phyloP scores from a whole-genome alignment of 2,329 filamentous ascomycete species.

The Cladosporium cucumerinum region DNA sequence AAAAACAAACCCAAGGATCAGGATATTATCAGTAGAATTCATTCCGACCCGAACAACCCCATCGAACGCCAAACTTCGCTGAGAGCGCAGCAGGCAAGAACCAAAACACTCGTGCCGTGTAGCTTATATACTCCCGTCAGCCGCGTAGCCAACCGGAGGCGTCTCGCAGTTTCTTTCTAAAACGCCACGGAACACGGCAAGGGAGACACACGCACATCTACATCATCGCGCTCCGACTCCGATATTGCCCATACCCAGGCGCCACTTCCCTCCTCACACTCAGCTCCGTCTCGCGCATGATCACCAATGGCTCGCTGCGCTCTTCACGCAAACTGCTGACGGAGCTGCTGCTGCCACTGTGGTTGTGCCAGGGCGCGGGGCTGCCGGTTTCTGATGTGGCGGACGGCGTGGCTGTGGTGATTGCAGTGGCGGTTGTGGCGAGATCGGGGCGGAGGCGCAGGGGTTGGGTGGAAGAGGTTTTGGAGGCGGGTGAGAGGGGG shows the following conservation, averaged over 20 bases:
- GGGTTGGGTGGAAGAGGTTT: background rate
- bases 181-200: background rate
- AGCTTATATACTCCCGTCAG: background rate
- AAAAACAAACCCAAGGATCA: too few relatives aligned
- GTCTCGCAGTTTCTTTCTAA: background rate
- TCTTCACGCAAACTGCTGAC: slow-evolving; percentile 21
- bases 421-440: background rate
- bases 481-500: background rate
- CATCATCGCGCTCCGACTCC: background rate
- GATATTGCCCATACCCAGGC: background rate
- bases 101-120: background rate
- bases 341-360: slow-evolving; percentile 23
- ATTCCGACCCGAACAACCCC: background rate
- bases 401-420: background rate
- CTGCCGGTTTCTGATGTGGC: background rate
- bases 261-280: slow-evolving; percentile 17
- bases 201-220: background rate
- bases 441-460: slow-evolving; percentile 6
- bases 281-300: slow-evolving; percentile 28
- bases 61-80: background rate
- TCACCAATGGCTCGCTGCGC: slow-evolving; percentile 27
- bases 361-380: slow-evolving; percentile 11
- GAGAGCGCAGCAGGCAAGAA: background rate
- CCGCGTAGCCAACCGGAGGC: background rate
- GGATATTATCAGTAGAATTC: background rate